Conservation (phyloP, 1,139 yeast genomes). For the Nadsonia commutata region DNA sequence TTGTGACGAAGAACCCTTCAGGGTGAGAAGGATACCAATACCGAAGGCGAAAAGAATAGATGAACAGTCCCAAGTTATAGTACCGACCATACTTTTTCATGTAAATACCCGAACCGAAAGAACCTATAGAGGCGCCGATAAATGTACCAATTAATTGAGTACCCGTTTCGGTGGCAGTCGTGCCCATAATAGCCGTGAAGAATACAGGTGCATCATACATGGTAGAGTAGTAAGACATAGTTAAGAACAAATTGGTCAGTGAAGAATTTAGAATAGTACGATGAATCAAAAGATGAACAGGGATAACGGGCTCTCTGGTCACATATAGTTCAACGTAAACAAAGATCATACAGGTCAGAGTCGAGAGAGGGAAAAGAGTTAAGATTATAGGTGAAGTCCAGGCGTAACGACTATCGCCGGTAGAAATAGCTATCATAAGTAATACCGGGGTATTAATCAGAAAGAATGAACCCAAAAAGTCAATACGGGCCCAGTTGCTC, state of each 20-base stretch:
- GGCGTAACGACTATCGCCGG: slow-evolving; percentile 31
- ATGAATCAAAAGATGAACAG: slow-evolving; percentile 31
- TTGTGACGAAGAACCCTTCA: slow-evolving; percentile 9
- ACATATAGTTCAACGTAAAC: slow-evolving; percentile 29
- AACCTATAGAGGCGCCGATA: slow-evolving; percentile 54
- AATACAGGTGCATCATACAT: slow-evolving; percentile 35
- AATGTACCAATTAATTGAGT: slow-evolving; percentile 50
- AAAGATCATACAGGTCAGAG: slow-evolving; percentile 27
- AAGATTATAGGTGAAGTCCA: slow-evolving; percentile 41
- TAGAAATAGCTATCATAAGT: slow-evolving; percentile 35
- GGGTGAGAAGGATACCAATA: slow-evolving; percentile 18
- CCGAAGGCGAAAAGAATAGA: slow-evolving; percentile 37
- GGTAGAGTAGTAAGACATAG: slow-evolving; percentile 30
- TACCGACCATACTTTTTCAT: slow-evolving; percentile 60
- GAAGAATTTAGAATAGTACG: slow-evolving; percentile 29
- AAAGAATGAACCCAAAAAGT: slow-evolving; percentile 32
- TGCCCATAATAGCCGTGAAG: slow-evolving; percentile 28
- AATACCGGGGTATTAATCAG: slow-evolving; percentile 32
- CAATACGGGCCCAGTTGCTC: slow-evolving; percentile 21
- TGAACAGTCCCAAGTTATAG: slow-evolving; percentile 34
- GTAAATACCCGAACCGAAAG: slow-evolving; percentile 52
- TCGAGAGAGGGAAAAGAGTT: slow-evolving; percentile 33
- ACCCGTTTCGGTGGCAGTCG: slow-evolving; percentile 48
- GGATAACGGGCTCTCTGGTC: slow-evolving; percentile 35
- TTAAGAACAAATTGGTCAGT: slow-evolving; percentile 36